These are phyloP conservation scores for Xylaria scruposa DNA, from an alignment of 495 filamentous ascomycete species.

Conservation along the genomic window DNA sequence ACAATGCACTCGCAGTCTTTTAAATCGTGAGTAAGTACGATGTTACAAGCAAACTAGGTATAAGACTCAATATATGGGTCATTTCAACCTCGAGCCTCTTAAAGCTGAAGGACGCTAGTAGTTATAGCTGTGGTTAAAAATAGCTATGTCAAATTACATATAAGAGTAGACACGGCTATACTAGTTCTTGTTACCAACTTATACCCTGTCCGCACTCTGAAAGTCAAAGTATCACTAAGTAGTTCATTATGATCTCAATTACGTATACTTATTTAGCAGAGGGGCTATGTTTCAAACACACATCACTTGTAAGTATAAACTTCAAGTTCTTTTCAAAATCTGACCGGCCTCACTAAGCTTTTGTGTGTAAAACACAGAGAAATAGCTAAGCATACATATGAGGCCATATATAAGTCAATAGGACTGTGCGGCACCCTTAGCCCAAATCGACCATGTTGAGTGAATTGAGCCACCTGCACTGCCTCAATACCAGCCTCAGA, in stretches of 20 bases:
- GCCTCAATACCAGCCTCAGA: constrained; percentile 3
- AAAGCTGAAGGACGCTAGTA: not conserved
- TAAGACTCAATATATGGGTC: not conserved
- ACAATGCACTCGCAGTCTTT: not conserved
- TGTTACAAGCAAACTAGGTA: not conserved
- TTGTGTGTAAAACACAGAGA: not conserved
- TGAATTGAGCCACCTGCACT: constrained; percentile 8
- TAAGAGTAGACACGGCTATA: not conserved
- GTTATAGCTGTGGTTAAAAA: not conserved
- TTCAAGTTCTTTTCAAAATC: not conserved
- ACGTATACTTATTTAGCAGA: not conserved
- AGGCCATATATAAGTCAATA: not conserved
- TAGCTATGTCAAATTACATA: not conserved
- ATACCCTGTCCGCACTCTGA: not conserved
- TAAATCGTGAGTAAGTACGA: not conserved
- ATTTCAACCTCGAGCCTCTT: not conserved
- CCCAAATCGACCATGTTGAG: constrained; percentile 7
- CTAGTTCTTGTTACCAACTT: not conserved
- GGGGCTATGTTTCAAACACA: not conserved
- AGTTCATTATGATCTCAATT: not conserved
- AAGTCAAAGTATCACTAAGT: not conserved
- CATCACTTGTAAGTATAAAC: not conserved
- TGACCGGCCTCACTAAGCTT: not conserved
- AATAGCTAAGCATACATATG: not conserved
- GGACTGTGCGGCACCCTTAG: not conserved